Percentiles rank a stretch among this genome's conserved stretches.
Conservation (phyloP, 1,284 basidiomycete genomes). For the Trametes hirsuta region DNA sequence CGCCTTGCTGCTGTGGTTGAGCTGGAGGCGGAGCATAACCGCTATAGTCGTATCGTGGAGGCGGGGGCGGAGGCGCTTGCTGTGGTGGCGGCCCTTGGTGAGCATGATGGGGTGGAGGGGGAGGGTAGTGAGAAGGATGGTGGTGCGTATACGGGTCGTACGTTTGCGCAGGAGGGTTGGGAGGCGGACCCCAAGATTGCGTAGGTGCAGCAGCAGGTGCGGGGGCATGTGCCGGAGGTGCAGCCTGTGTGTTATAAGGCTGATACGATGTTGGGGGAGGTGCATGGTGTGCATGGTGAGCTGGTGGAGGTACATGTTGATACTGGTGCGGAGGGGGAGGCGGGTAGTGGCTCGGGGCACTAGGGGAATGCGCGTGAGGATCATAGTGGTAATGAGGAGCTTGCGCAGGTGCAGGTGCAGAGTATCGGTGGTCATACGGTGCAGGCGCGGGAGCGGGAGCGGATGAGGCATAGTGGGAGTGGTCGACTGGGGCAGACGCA, state of each 20-base stretch:
- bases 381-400: slow-evolving; percentile 31
- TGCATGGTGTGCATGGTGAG: slow-evolving; percentile 28
- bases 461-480: slow-evolving; percentile 23
- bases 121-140: slow-evolving; percentile 21
- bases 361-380: slow-evolving; percentile 26
- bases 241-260: slow-evolving; percentile 13
- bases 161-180: slow-evolving; percentile 26
- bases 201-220: slow-evolving; percentile 15
- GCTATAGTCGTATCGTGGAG: slow-evolving; percentile 25
- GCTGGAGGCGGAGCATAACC: slow-evolving; percentile 19
- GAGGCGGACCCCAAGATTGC: slow-evolving; percentile 17
- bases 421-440: slow-evolving; percentile 33
- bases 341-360: slow-evolving; percentile 27
- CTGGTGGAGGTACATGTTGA: slow-evolving; percentile 34
- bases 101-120: slow-evolving; percentile 13
- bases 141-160: slow-evolving; percentile 31
- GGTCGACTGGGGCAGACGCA: slow-evolving; percentile 19
- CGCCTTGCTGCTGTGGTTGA: slow-evolving; percentile 11
- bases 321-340: slow-evolving; percentile 32
- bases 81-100: slow-evolving; percentile 15
- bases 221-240: slow-evolving; percentile 11
- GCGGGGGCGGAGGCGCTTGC: slow-evolving; percentile 16
- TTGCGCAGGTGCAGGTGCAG: slow-evolving; percentile 27
- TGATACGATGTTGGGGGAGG: slow-evolving; percentile 26
- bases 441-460: slow-evolving; percentile 23